Conservation (phyloP, 2,329 filamentous ascomycete genomes). For the Penicillium olsonii region DNA sequence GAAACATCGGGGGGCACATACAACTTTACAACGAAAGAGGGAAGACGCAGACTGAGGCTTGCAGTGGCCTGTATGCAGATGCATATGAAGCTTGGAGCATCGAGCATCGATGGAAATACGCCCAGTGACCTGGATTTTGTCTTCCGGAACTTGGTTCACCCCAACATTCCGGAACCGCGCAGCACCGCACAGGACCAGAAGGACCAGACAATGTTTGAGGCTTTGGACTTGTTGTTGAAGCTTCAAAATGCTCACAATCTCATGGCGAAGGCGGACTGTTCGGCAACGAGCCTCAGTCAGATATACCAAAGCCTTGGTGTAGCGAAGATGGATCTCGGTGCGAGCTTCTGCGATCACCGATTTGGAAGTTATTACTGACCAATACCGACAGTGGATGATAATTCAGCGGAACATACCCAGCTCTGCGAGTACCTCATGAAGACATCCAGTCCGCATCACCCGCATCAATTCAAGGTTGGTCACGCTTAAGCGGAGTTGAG, state of each 20-base stretch:
- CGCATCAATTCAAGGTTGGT: background rate
- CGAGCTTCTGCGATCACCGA: background rate
- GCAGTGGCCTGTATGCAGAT: too few relatives aligned
- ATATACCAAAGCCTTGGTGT: conserved; percentile 2
- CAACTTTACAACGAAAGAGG: too few relatives aligned
- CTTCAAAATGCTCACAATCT: background rate
- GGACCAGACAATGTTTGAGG: too few relatives aligned
- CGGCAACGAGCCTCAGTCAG: conserved; percentile 3
- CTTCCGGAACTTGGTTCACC: too few relatives aligned
- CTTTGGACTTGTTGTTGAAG: background rate
- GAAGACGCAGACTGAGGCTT: too few relatives aligned
- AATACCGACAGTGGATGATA: background rate
- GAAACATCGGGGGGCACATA: too few relatives aligned
- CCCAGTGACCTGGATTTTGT: too few relatives aligned
- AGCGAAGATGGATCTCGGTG: conserved; percentile 8
- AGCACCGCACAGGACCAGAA: too few relatives aligned
- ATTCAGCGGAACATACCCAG: conserved; percentile 2
- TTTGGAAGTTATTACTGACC: background rate
- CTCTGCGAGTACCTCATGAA: conserved; percentile 6
- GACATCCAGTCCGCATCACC: background rate
- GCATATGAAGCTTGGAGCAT: too few relatives aligned
- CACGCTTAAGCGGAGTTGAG: background rate
- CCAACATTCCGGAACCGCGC: too few relatives aligned
- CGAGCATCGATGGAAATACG: too few relatives aligned
- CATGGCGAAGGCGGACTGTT: background rate